Conservation (phyloP, 176 grass and related monocot species). For the Aegilops tauschii region DNA sequence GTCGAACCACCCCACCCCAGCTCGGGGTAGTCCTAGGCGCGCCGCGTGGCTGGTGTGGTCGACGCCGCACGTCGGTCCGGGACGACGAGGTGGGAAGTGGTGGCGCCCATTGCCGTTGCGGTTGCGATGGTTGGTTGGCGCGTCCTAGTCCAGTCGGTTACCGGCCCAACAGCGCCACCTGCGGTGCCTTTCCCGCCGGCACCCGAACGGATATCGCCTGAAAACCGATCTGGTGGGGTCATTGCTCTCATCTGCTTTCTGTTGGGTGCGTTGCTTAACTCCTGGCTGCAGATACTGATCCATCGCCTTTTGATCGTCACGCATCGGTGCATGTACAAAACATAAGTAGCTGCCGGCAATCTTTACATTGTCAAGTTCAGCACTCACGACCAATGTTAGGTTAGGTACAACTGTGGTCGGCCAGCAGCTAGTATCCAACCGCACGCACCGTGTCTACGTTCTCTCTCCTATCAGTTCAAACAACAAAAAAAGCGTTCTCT, state of each 20-base stretch:
- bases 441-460: no score
- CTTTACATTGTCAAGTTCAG: no score
- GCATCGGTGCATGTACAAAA: no score
- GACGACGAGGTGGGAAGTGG: neutral
- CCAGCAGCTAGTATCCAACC: no score
- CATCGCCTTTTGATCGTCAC: no score
- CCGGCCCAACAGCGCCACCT: neutral
- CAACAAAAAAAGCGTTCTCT: no score
- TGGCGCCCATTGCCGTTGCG: neutral
- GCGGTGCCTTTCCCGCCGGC: neutral
- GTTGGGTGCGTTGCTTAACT: neutral
- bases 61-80: neutral
- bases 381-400: no score
- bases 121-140: constrained; percentile 8
- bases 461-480: no score
- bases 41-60: neutral
- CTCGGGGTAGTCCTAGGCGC: neutral
- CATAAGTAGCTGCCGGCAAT: no score
- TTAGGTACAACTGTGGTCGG: no score
- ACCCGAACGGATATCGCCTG: neutral
- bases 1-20: neutral
- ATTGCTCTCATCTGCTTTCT: neutral
- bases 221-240: neutral
- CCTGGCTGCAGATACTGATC: neutral
- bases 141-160: constrained; percentile 24